Conservation (phyloP, 257 asterid genomes). For the Cynanchum wilfordii region DNA sequence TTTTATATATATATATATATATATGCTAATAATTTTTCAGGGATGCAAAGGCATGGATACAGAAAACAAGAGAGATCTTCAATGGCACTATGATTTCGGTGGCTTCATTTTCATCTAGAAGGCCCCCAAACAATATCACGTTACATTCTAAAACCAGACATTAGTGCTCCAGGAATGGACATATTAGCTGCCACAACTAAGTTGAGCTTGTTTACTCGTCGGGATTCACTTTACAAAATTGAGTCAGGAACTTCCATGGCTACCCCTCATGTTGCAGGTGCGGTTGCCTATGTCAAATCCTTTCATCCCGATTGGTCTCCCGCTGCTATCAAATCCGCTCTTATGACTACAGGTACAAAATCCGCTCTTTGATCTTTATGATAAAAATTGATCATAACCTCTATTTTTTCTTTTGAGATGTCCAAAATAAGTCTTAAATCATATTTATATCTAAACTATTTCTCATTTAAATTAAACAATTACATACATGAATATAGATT, state of each 20-base stretch:
- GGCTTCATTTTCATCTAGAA: constrained; percentile 70
- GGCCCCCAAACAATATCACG: constrained; percentile 52
- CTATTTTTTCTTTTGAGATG: too few species aligned
- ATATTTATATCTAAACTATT: too few species aligned
- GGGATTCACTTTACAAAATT: constrained; percentile 39
- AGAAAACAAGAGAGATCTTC: constrained; percentile 33
- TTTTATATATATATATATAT: too few species aligned
- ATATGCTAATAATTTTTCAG: too few species aligned
- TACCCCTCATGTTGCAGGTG: constrained; percentile 71
- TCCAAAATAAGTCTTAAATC: too few species aligned
- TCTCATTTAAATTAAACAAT: too few species aligned
- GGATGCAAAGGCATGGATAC: constrained; percentile 48
- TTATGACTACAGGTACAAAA: constrained; percentile 91
- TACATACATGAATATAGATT: too few species aligned
- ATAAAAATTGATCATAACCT: too few species aligned
- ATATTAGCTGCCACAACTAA: constrained; percentile 62
- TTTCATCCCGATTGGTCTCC: constrained; percentile 72
- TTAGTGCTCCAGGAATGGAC: constrained; percentile 76
- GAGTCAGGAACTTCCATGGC: constrained; percentile 92
- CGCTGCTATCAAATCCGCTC: constrained; percentile 80
- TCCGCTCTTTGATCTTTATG: too few species aligned
- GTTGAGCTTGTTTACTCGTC: constrained; percentile 7
- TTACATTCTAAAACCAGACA: constrained; percentile 85
- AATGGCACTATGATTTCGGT: constrained; percentile 37
- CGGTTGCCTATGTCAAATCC: constrained; percentile 71